These are phyloP conservation scores for Rhazya stricta DNA, from an alignment of 257 asterid genomes.

Conservation along the genomic window DNA sequence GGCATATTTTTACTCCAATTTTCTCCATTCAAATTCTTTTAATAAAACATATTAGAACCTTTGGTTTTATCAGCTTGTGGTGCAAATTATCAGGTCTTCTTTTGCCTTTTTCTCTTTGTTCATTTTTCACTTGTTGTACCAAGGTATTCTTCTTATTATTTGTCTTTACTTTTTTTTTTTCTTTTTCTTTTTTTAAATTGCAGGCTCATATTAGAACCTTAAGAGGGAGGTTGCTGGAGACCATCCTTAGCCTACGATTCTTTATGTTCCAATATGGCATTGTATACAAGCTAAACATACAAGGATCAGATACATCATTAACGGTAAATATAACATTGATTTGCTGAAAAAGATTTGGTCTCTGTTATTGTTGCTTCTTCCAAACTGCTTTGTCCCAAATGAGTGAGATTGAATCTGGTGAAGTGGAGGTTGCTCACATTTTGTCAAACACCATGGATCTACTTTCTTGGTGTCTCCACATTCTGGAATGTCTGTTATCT, in stretches of 20 bases:
- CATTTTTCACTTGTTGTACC: too few relatives aligned
- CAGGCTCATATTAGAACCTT: slow-evolving; percentile 94
- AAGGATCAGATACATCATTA: slow-evolving; percentile 66
- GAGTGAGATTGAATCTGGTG: background rate
- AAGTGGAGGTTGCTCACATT: background rate
- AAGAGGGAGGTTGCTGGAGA: slow-evolving; percentile 87
- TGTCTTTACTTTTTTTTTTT: background rate
- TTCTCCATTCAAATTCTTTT: background rate
- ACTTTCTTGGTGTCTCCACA: background rate
- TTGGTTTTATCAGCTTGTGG: too few relatives aligned
- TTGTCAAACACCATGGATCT: background rate
- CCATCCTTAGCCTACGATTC: slow-evolving; percentile 84
- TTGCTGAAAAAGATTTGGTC: background rate
- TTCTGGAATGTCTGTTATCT: background rate
- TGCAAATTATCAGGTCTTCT: too few relatives aligned
- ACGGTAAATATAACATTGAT: slow-evolving; percentile 41
- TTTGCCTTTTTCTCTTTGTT: too few relatives aligned
- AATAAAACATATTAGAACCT: too few relatives aligned
- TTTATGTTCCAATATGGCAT: slow-evolving; percentile 91
- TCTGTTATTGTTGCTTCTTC: background rate
- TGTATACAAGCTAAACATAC: slow-evolving; percentile 70
- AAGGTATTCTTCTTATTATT: too few relatives aligned
- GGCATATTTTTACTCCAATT: background rate
- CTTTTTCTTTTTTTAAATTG: slow-evolving; percentile 27
- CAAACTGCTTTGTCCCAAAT: background rate